phyloP scores from a whole-genome alignment of 495 filamentous ascomycete species.

The Astrothelium subdiscretum region DNA sequence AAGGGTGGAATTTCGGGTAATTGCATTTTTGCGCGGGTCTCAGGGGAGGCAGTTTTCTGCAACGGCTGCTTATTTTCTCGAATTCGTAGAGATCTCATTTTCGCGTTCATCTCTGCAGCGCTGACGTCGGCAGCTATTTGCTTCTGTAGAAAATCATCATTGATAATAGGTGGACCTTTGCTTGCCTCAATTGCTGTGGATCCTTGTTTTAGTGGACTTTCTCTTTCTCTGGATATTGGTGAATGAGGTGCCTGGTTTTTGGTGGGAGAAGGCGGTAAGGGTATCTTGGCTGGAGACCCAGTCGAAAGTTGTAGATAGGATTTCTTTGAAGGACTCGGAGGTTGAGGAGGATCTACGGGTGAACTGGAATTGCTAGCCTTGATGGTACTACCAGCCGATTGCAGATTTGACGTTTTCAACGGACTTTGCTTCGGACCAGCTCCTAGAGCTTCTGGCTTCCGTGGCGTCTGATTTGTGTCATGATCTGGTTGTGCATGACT shows the following conservation, averaged over 20 bases:
- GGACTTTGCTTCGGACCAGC: neutral
- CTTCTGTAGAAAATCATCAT: conserved; percentile 28
- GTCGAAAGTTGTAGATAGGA: conserved; percentile 38
- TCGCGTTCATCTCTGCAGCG: conserved; percentile 3
- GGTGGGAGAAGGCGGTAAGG: conserved; percentile 46
- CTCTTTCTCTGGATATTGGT: neutral
- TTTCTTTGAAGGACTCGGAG: conserved; percentile 30
- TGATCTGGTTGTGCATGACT: conserved; percentile 13
- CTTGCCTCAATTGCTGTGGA: conserved; percentile 15
- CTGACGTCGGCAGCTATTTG: conserved; percentile 26
- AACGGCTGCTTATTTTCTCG: neutral
- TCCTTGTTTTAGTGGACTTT: conserved; percentile 9
- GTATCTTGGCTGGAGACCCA: conserved; percentile 38
- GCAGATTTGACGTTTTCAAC: neutral
- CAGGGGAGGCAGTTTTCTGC: neutral
- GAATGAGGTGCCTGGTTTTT: conserved; percentile 18
- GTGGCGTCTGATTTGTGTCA: neutral
- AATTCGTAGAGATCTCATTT: neutral
- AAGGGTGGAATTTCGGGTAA: conserved; percentile 21
- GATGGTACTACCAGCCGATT: neutral
- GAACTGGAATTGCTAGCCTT: neutral
- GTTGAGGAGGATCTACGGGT: neutral
- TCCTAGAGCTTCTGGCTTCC: neutral
- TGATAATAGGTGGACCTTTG: conserved; percentile 17
- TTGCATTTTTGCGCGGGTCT: conserved; percentile 6